These are phyloP conservation scores for Sanguinoderma infundibulare DNA, from an alignment of 1,284 basidiomycete genomes.

Conservation along the genomic window DNA sequence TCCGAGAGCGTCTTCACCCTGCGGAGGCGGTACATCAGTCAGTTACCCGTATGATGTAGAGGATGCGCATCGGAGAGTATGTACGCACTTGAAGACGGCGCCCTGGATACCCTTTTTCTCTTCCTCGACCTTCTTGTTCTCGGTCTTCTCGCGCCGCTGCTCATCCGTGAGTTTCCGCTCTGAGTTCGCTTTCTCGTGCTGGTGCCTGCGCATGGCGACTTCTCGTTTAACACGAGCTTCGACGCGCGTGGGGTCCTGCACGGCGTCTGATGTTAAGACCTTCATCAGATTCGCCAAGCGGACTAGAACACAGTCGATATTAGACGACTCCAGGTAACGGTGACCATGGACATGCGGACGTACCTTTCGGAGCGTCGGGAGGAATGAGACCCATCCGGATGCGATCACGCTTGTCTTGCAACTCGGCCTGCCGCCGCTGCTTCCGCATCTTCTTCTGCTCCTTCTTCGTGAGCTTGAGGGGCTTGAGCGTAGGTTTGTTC, in stretches of 20 bases:
- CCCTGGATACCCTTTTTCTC: conserved; percentile 89
- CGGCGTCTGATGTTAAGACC: conserved; percentile 94
- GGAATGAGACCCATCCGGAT: conserved; percentile 96
- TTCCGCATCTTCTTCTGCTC: conserved; percentile 98
- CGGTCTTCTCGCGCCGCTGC: conserved; percentile 85
- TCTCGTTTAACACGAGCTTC: conserved; percentile 94
- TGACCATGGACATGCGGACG: conserved; percentile 20
- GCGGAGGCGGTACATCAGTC: conserved; percentile 5
- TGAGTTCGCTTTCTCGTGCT: conserved; percentile 92
- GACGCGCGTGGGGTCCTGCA: conserved; percentile 96
- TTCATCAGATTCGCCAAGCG: conserved; percentile 97
- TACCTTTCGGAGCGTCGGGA: conserved; percentile 94
- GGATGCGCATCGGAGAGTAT: neutral
- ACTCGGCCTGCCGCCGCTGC: conserved; percentile 84
- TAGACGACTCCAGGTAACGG: conserved; percentile 5
- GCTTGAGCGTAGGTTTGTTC: conserved; percentile 75
- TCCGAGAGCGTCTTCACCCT: conserved; percentile 92
- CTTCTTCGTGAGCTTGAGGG: conserved; percentile 90
- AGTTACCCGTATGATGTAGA: conserved; percentile 1
- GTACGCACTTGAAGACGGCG: conserved; percentile 86
- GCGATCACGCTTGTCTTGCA: conserved; percentile 95
- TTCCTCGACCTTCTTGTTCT: conserved; percentile 82
- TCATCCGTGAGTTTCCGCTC: conserved; percentile 93
- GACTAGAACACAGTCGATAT: conserved; percentile 52
- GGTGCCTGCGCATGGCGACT: conserved; percentile 87